Evolutionary conservation across 257 asterid species (phyloP).

Genomic region (Eucommia ulmoides): DNA sequence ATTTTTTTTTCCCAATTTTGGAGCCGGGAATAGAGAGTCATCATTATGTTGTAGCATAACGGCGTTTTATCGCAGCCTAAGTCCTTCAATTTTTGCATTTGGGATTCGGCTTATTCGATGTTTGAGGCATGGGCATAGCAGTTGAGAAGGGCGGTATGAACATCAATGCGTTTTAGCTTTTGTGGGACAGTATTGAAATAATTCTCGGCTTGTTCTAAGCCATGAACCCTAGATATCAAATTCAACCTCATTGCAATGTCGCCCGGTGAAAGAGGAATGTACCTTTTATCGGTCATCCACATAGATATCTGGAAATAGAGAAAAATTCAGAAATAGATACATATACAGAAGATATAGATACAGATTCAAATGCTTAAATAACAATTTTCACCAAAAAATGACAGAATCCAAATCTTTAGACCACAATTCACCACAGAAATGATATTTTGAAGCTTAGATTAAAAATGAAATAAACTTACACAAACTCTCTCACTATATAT

Average conservation of each 20-base stretch:
- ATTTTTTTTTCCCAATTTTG: constrained; percentile 29
- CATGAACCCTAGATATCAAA: constrained; percentile 33
- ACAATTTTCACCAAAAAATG: no score
- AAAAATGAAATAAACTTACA: no score
- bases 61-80: constrained; percentile 35
- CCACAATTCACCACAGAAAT: no score
- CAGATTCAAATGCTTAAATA: no score
- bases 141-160: constrained; percentile 46
- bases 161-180: constrained; percentile 17
- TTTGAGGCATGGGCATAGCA: constrained; percentile 39
- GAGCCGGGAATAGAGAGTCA: constrained; percentile 35
- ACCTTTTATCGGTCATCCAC: constrained; percentile 59
- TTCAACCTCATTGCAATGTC: constrained; percentile 38
- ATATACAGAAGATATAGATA: no score
- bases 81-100: constrained; percentile 47
- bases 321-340: no score
- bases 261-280: constrained; percentile 12
- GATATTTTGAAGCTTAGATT: no score
- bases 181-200: constrained; percentile 33
- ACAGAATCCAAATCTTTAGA: no score
- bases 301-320: constrained; percentile 31
- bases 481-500: no score
- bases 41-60: constrained; percentile 50
- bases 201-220: constrained; percentile 43
- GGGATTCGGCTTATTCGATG: constrained; percentile 53